These are phyloP conservation scores for Xylariomycetidae sp. DNA, from an alignment of 2,329 filamentous ascomycete species.

Conservation along the genomic window DNA sequence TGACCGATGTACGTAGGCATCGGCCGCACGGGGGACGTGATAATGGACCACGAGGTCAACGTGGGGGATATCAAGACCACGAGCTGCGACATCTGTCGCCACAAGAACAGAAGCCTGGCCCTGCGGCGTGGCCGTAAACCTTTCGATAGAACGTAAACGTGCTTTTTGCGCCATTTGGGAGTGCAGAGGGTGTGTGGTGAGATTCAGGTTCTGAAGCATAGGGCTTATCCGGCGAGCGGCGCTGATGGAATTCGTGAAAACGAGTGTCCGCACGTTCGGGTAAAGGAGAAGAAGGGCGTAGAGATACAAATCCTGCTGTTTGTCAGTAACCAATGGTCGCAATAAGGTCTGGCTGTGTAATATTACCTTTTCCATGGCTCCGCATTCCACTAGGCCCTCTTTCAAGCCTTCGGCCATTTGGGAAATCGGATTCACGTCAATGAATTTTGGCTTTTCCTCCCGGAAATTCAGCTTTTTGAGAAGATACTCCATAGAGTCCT, in stretches of 20 bases:
- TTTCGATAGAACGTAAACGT: slow-evolving; percentile 84
- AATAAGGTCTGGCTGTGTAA: background rate
- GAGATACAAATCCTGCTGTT: slow-evolving; percentile 72
- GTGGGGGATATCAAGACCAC: slow-evolving; percentile 86
- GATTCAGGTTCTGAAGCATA: slow-evolving; percentile 73
- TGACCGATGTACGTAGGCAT: slow-evolving; percentile 92
- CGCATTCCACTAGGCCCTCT: slow-evolving; percentile 88
- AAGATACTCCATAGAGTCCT: slow-evolving; percentile 87
- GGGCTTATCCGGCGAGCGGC: slow-evolving; percentile 82
- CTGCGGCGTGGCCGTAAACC: slow-evolving; percentile 63
- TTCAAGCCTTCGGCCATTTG: slow-evolving; percentile 84
- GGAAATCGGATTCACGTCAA: slow-evolving; percentile 82
- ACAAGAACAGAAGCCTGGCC: slow-evolving; percentile 63
- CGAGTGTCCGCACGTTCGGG: slow-evolving; percentile 70
- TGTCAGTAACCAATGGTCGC: slow-evolving; percentile 8
- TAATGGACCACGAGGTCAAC: slow-evolving; percentile 93
- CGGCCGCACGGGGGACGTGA: slow-evolving; percentile 84
- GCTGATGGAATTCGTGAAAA: slow-evolving; percentile 95
- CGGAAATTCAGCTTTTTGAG: slow-evolving; percentile 85
- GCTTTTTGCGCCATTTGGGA: slow-evolving; percentile 96
- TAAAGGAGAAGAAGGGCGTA: slow-evolving; percentile 83
- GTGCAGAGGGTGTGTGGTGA: slow-evolving; percentile 74
- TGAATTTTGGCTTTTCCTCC: slow-evolving; percentile 76
- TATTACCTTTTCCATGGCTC: slow-evolving; percentile 79
- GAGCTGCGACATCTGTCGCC: slow-evolving; percentile 88